Conservation (phyloP, 2,329 filamentous ascomycete species). For the Coleophoma crateriformis region DNA sequence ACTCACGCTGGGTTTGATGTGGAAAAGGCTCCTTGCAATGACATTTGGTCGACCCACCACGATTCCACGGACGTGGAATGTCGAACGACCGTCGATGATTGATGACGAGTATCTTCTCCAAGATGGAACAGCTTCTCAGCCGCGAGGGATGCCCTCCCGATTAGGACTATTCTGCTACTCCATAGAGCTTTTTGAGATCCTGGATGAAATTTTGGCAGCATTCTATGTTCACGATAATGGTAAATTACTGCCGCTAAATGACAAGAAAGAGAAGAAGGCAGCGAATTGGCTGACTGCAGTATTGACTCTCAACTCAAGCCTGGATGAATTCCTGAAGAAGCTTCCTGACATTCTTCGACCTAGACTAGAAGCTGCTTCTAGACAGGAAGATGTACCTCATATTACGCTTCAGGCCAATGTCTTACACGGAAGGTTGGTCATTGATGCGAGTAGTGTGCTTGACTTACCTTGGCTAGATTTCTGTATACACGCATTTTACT, state of each 20-base stretch:
- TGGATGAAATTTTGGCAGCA: constrained; percentile 8
- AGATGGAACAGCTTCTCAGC: constrained; percentile 18
- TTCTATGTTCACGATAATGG: constrained; percentile 6
- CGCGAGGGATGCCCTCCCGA: constrained; percentile 11
- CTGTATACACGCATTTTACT: constrained; percentile 5
- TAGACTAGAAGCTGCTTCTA: neutral
- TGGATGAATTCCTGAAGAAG: constrained; percentile 4
- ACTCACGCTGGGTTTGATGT: neutral
- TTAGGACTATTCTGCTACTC: constrained; percentile 18
- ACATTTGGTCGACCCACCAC: constrained; percentile 24
- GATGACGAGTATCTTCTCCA: constrained; percentile 25
- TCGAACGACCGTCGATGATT: constrained; percentile 17
- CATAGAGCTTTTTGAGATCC: constrained; percentile 12
- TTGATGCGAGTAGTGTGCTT: neutral
- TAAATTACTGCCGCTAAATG: neutral
- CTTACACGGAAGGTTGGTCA: constrained; percentile 9
- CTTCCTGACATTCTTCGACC: constrained; percentile 8
- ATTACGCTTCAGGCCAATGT: constrained; percentile 8
- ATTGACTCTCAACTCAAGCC: constrained; percentile 9
- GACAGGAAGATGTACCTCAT: neutral
- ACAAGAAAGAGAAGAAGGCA: neutral
- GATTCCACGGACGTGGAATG: constrained; percentile 9
- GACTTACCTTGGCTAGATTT: constrained; percentile 4
- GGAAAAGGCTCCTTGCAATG: constrained; percentile 16
- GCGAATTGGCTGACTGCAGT: constrained; percentile 3